Conservation (phyloP, 1,284 basidiomycete genomes). For the Mycena citricolor region DNA sequence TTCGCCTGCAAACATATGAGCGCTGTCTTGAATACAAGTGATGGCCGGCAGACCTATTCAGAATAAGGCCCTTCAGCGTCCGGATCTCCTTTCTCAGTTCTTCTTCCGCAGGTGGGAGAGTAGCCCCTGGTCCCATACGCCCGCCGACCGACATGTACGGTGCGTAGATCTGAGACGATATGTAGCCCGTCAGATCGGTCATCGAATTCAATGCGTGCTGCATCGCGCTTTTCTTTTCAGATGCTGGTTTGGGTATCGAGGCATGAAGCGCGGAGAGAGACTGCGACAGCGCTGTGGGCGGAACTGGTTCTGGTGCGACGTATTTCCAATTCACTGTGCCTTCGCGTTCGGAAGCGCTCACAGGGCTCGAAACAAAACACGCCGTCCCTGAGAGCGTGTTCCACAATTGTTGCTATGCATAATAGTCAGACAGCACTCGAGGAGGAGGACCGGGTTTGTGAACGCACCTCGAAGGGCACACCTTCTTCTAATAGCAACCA, state of each 20-base stretch:
- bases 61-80: conserved; percentile 64
- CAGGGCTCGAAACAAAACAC: conserved; percentile 41
- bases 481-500: conserved; percentile 57
- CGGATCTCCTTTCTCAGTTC: conserved; percentile 64
- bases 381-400: conserved; percentile 53
- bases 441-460: too few species aligned
- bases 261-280: conserved; percentile 48
- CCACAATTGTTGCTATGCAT: conserved; percentile 56
- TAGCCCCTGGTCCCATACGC: conserved; percentile 26
- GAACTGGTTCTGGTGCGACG: conserved; percentile 37
- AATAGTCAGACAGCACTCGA: neutral
- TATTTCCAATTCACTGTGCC: conserved; percentile 51
- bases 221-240: conserved; percentile 32
- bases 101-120: conserved; percentile 50
- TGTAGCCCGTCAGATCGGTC: conserved; percentile 65
- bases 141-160: conserved; percentile 38
- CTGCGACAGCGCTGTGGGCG: conserved; percentile 44
- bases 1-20: too few species aligned
- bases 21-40: too few species aligned
- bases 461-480: conserved; percentile 50
- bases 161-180: conserved; percentile 60
- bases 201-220: conserved; percentile 59
- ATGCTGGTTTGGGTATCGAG: conserved; percentile 40
- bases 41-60: conserved; percentile 65
- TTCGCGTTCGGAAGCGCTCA: conserved; percentile 22